Base-by-base conservation (phyloP, 805 yeast species). In the Saturnispora saitoi region DNA sequence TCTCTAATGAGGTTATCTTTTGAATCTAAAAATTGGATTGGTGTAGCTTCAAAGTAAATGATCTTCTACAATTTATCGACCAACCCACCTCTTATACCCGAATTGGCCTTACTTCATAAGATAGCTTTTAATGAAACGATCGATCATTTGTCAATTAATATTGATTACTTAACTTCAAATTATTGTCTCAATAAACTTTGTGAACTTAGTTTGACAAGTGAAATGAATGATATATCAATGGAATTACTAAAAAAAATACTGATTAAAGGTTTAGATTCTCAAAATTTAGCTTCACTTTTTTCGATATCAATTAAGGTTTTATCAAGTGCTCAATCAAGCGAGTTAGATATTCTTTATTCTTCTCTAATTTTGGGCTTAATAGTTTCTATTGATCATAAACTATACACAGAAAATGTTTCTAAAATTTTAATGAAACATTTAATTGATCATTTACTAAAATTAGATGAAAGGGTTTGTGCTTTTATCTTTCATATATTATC, bases 341-440 rank as follows among this genome's bases (percentile, higher is more conserved):
- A 39, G 14, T 4, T 32, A 6, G 43, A 40, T 19, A 36, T 34
- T 24, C 32, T 50, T 5, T 42, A 26, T 12, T 26, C 36, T 38
- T 42, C 54, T 7, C 43, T 54, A 17, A 20, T 54, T 5, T 22
- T 51, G 12, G 48, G 50, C 2, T 22, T 54, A 11, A 48, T 51
- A 32, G 42, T 51, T 29, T 43, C 53, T 12, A 24, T 44, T 26
- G 42, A 49, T 44, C 31, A 34, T 12, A 32, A 37, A 8, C 17
- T 53, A 4, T 42, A 42, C 32, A 41, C 32, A 14, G 15, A 20
- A 11, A 30, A 48, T 15, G 44, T 42, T 17, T 37, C 48, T 4
- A 36, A 11, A 26, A 29, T 17, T 11, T 22, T 47, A 14, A 28
- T 44, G 34, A 48, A 37, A 28, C 43, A 32, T 28, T 29, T 41